Conservation (phyloP, 2,329 filamentous ascomycete species). For the Metarhizium brunneum region DNA sequence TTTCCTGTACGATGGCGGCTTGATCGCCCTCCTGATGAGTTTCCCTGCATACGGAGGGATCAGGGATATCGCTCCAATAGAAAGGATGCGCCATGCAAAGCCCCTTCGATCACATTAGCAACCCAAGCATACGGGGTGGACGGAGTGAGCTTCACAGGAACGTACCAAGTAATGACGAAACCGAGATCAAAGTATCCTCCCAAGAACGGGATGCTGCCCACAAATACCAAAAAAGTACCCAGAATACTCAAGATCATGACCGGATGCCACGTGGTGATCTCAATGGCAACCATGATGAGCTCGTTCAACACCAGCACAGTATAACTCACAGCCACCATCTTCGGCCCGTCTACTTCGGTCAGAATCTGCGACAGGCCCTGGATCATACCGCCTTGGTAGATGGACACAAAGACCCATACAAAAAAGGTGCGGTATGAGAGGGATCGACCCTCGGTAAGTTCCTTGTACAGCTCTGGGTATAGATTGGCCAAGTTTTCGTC, state of each 20-base stretch:
- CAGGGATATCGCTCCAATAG: constrained; percentile 70
- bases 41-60: constrained; percentile 85
- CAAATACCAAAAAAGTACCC: constrained; percentile 72
- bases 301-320: constrained; percentile 91
- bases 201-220: constrained; percentile 77
- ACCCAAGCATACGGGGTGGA: background rate
- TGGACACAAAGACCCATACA: constrained; percentile 87
- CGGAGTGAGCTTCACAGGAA: background rate
- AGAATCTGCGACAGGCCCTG: constrained; percentile 89
- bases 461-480: constrained; percentile 96
- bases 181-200: constrained; percentile 80
- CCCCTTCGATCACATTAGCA: constrained; percentile 40
- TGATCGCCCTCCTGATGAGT: constrained; percentile 73
- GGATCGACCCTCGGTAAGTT: constrained; percentile 80
- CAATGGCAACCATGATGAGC: constrained; percentile 91
- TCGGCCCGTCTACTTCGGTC: constrained; percentile 61
- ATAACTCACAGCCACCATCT: constrained; percentile 86
- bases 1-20: constrained; percentile 90
- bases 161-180: constrained; percentile 62
- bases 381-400: constrained; percentile 93
- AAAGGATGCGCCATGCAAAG: constrained; percentile 81
- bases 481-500: constrained; percentile 89
- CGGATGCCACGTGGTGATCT: constrained; percentile 94
- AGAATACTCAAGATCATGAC: constrained; percentile 80
- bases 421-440: constrained; percentile 93